These are phyloP conservation scores for Cardamine occulta DNA, from an alignment of 345 rosid species.

Conservation along the genomic window DNA sequence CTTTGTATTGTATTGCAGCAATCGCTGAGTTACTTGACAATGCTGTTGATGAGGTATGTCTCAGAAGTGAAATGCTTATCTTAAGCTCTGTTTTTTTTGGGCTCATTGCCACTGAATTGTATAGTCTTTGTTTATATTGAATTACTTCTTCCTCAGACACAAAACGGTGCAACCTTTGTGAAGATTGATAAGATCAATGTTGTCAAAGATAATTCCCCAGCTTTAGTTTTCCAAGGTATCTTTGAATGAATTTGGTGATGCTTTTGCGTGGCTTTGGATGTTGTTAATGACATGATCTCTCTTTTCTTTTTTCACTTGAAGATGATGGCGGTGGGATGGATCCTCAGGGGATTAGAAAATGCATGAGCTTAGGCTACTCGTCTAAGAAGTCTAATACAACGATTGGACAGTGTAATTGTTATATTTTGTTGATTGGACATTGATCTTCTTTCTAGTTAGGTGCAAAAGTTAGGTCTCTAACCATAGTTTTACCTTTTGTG, in stretches of 20 bases:
- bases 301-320: constrained; percentile 35
- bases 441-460: constrained; percentile 25
- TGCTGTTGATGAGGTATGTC: constrained; percentile 89
- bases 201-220: constrained; percentile 78
- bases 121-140: constrained; percentile 15
- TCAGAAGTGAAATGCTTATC: not conserved
- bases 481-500: not conserved
- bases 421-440: not conserved
- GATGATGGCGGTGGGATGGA: constrained; percentile 99
- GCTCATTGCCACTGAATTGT: constrained; percentile 6
- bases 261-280: constrained; percentile 2
- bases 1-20: constrained; percentile 57
- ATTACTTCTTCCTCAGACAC: constrained; percentile 55
- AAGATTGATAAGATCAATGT: constrained; percentile 80
- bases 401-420: constrained; percentile 84
- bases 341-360: constrained; percentile 76
- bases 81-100: not conserved
- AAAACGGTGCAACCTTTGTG: constrained; percentile 82
- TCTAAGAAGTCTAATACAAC: constrained; percentile 84
- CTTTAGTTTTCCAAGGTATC: constrained; percentile 76
- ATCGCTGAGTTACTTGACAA: constrained; percentile 96
- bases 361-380: constrained; percentile 98
- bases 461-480: constrained; percentile 19
- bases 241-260: constrained; percentile 1
- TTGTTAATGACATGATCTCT: not conserved